Conservation (phyloP, 495 filamentous ascomycete species). For the Penicillium pulvis region DNA sequence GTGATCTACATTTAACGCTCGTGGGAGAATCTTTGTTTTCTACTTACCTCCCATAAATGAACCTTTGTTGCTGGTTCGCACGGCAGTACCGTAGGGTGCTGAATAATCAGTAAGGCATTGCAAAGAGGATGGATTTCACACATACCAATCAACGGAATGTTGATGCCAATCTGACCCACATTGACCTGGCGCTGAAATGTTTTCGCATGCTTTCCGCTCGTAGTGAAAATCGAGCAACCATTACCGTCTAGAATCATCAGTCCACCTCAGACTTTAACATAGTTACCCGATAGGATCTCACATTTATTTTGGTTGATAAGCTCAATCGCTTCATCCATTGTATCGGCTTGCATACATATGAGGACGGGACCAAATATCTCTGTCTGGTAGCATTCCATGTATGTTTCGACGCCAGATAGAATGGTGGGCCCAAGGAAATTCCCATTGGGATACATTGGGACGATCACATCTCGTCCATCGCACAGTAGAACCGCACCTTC, state of each 20-base stretch:
- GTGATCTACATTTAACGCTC: too few relatives aligned
- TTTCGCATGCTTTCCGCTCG: constrained; percentile 28
- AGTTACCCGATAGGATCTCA: constrained; percentile 3
- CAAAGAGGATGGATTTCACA: background rate
- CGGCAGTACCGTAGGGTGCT: constrained; percentile 30
- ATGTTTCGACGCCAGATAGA: constrained; percentile 27
- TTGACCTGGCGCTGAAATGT: constrained; percentile 31
- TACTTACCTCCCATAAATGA: constrained; percentile 33
- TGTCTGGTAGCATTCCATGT: constrained; percentile 35
- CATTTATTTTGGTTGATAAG: constrained; percentile 36
- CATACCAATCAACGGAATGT: constrained; percentile 33
- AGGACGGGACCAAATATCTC: constrained; percentile 38
- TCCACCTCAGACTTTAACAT: background rate
- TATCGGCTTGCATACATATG: constrained; percentile 32
- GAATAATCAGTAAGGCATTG: background rate
- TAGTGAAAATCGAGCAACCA: constrained; percentile 32
- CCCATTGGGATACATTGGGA: constrained; percentile 29
- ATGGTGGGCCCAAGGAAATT: constrained; percentile 37
- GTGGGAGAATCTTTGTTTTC: background rate
- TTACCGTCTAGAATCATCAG: constrained; percentile 26
- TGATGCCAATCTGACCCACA: constrained; percentile 34
- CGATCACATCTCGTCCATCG: constrained; percentile 26
- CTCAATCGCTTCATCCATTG: constrained; percentile 29
- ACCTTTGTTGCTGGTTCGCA: constrained; percentile 33
- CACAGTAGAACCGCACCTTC: constrained; percentile 25